Evolutionary conservation across 2,329 filamentous ascomycete species (phyloP), one percentile per base, ranked within the genome.

Genomic region (Phoma sp.): DNA sequence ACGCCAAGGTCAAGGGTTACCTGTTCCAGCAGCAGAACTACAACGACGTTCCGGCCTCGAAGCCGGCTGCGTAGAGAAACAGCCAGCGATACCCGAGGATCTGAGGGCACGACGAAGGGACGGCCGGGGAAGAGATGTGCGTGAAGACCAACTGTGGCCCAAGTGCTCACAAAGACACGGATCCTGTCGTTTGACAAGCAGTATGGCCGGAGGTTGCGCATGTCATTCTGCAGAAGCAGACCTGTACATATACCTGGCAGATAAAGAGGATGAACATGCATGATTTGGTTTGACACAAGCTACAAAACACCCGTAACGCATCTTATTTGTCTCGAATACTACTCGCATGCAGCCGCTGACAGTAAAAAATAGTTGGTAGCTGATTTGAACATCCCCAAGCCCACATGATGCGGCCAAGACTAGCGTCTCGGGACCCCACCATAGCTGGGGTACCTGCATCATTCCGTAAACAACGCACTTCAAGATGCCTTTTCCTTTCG

Each of bases 401-500:
- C 25, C 33, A 45, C 23, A 38, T 50, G 41, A 55, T 50, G 52
- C 52, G 48, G 53, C 53, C 53, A 52, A 56, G 47, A 39, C 53
- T 52, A 56, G 53, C 53, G 53, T 46, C 39, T 45, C 39, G 29
- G 44, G 41, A 61, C 60, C 62, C 65, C 65, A 57, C 67, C 59
- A 66, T 52, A 38, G 59, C 52, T 55, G 56, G 54, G 52, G 63
- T 65, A 66, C 59, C 62, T 68, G 65, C 63, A 64, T 64, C 64
- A 47, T 35, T 38, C 41, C 52, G n/a, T 50, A 47, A 47, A 49
- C 48, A 49, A 44, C 52, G 43, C 49, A 32, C 45, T 45, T 35
- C 46, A 68, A 57, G 37, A 98, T 98, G 95, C 93, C 93, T 29
- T 98, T 90, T 71, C 89, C 90, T 10, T 97, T 96, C 69, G 79